These are phyloP conservation scores for Torrubiella hemipterigena DNA, from an alignment of 2,329 filamentous ascomycete species.

Conservation along the genomic window DNA sequence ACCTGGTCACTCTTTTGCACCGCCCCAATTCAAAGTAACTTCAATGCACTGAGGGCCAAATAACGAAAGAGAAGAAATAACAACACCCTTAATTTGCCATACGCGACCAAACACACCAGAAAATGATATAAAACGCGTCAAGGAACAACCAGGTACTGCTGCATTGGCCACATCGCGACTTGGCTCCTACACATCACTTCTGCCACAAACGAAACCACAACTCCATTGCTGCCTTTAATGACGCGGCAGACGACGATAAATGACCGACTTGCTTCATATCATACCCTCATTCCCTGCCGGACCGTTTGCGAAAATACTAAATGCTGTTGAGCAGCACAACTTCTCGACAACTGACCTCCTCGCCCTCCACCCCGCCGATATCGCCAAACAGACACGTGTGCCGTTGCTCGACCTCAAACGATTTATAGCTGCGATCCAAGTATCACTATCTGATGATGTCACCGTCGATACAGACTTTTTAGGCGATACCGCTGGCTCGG, in stretches of 20 bases:
- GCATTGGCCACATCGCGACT: no score
- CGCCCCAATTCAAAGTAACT: no score
- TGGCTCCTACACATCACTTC: conserved; percentile 4
- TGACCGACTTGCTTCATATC: conserved; percentile 78
- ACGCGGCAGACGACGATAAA: no score
- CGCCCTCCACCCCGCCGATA: conserved; percentile 67
- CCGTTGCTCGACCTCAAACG: conserved; percentile 71
- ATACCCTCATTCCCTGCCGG: conserved; percentile 67
- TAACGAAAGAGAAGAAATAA: no score
- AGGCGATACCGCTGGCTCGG: no score
- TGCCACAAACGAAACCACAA: conserved; percentile 4
- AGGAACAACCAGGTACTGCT: no score
- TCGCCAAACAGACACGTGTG: conserved; percentile 75
- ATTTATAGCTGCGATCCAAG: conserved; percentile 54
- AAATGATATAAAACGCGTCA: no score
- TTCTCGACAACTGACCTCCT: conserved; percentile 77
- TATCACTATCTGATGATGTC: conserved; percentile 53
- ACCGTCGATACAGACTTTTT: conserved; percentile 10
- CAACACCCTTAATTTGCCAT: no score
- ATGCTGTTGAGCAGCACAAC: conserved; percentile 64
- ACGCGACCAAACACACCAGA: no score
- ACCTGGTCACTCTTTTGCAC: no score
- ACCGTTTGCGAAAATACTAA: conserved; percentile 62
- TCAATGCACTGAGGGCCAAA: no score
- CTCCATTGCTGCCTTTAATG: conserved; percentile 13